phyloP scores from a whole-genome alignment of 1,139 yeast species.

The Taiozyma sp. region DNA sequence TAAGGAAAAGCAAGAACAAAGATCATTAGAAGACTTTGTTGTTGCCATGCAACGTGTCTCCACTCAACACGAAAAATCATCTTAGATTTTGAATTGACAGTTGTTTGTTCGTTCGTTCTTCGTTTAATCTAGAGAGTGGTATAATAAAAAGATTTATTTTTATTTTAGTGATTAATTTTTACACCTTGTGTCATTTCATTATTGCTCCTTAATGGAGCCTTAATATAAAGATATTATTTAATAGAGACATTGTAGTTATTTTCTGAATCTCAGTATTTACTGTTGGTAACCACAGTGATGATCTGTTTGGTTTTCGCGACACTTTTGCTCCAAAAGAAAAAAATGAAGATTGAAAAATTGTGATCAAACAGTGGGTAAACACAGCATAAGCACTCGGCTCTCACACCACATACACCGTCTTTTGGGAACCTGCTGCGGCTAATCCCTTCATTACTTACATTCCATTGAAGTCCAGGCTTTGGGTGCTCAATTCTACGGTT shows the following conservation, averaged over 20 bases:
- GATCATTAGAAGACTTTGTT: constrained; percentile 92
- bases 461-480: neutral
- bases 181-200: neutral
- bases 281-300: neutral
- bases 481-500: neutral
- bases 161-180: constrained; percentile 1
- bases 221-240: neutral
- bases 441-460: neutral
- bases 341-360: neutral
- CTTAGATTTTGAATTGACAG: constrained; percentile 21
- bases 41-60: constrained; percentile 98
- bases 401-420: neutral
- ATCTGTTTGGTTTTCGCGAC: neutral
- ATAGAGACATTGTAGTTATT: neutral
- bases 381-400: neutral
- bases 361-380: neutral
- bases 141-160: constrained; percentile 1
- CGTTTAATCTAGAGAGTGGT: neutral
- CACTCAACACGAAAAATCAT: constrained; percentile 84
- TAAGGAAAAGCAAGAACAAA: constrained; percentile 54
- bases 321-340: neutral
- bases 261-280: neutral
- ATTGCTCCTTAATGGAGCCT: neutral
- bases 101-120: neutral
- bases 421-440: neutral